Evolutionary conservation across 2,329 filamentous ascomycete genomes (phyloP).

Genomic region (Incumbomyces lentus): DNA sequence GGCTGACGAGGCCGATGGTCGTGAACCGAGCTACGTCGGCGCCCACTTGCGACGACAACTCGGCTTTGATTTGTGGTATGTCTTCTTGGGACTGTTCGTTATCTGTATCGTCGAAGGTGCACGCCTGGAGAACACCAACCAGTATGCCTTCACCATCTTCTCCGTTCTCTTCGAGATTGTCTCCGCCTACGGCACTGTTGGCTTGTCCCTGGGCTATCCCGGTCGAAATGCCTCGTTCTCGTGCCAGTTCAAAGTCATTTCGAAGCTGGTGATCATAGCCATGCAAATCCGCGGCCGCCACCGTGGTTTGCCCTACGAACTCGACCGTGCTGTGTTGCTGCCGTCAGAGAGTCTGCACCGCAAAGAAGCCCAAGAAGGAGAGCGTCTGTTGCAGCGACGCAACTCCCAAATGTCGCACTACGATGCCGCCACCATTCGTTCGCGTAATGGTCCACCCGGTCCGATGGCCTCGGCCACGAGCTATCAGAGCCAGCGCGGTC

Average conservation of each 20-base stretch:
- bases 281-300: slow-evolving; percentile 58
- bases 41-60: slow-evolving; percentile 86
- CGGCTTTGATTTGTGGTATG: slow-evolving; percentile 95
- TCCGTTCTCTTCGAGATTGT: slow-evolving; percentile 72
- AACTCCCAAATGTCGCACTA: not conserved
- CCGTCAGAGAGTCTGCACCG: slow-evolving; percentile 37
- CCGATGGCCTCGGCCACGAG: not conserved
- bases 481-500: not conserved
- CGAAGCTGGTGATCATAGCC: slow-evolving; percentile 55
- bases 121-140: slow-evolving; percentile 52
- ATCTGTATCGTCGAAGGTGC: slow-evolving; percentile 77
- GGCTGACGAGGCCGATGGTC: slow-evolving; percentile 41
- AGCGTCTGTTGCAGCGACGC: slow-evolving; percentile 16
- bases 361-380: slow-evolving; percentile 20
- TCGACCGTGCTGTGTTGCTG: slow-evolving; percentile 60
- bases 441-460: not conserved
- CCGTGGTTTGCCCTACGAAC: slow-evolving; percentile 54
- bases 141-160: slow-evolving; percentile 56
- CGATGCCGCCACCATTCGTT: not conserved
- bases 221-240: slow-evolving; percentile 69
- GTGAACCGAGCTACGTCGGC: slow-evolving; percentile 71
- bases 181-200: slow-evolving; percentile 89
- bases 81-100: slow-evolving; percentile 87
- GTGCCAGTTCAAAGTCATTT: slow-evolving; percentile 64
- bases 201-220: slow-evolving; percentile 74